Evolutionary conservation across 2,329 filamentous ascomycete genomes (phyloP), one percentile per base, ranked within the genome.

Genomic region (Lachnellula occidentalis): DNA sequence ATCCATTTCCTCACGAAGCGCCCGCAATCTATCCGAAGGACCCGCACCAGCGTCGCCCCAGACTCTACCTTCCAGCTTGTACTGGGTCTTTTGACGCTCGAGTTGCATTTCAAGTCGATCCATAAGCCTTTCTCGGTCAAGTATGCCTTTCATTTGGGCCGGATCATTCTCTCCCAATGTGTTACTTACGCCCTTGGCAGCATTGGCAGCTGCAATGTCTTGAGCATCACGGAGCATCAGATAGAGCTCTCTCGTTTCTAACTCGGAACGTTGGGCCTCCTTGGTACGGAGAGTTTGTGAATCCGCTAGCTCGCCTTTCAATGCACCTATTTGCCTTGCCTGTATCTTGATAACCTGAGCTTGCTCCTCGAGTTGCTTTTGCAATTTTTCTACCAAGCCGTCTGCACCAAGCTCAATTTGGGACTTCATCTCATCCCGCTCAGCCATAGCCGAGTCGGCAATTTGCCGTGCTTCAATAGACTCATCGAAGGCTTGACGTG

Each of bases 181-280:
- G 15, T 67, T 70, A 63, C 81, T 83, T 24, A 56, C 59, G 59
- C 75, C 75, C 69, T 83, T 85, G 53, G 73, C 74, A 51, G 90
- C 88, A 65, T 90, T 89, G 3, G 92, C 91, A 22, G 91, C 92
- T 45, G 92, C 92, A 61, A 96, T 90, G 67, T 99, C 92, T 72
- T 97, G 92, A 37, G 94, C 92, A 72, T 99, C 94, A 58, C 92
- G 85, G 60, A 99, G 86, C 94, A 99, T 99, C 54, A 99, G 86
- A 71, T 97, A 99, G 21, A 99, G 76, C 72, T 99, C 94, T 74
- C 94, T 82, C 2, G 92, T 97, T 73, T 99, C 94, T 31, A 99
- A 77, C 73, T 99, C 94, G 67, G 96, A 95, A 50, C 94, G 83
- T 72, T 97, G 94, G 36, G 95, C 80, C 70, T 97, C 92, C 71